phyloP scores from a whole-genome alignment of 495 filamentous ascomycete species.

The Penicillium herquei region DNA sequence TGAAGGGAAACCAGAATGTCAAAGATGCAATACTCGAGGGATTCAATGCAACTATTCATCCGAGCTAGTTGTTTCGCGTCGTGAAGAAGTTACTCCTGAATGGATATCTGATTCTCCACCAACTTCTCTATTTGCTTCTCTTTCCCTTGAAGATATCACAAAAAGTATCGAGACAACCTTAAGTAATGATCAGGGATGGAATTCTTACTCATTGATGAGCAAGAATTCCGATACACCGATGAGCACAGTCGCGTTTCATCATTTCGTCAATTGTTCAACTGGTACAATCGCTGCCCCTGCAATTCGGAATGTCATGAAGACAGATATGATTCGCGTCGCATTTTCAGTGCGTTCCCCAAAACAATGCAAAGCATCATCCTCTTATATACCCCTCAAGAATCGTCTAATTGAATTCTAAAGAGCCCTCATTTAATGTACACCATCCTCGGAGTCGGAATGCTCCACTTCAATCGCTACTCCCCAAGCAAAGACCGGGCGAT shows the following conservation, averaged over 20 bases:
- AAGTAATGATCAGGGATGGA: conserved; percentile 3
- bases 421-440: conserved; percentile 45
- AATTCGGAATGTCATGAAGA: conserved; percentile 34
- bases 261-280: conserved; percentile 32
- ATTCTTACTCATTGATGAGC: background rate
- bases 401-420: conserved; percentile 20
- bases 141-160: conserved; percentile 19
- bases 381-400: background rate
- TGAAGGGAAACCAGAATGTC: conserved; percentile 29
- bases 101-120: background rate
- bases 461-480: conserved; percentile 37
- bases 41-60: conserved; percentile 23
- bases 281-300: conserved; percentile 26
- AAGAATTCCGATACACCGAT: conserved; percentile 1
- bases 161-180: conserved; percentile 13
- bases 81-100: background rate
- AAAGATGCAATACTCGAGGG: conserved; percentile 23
- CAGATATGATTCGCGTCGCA: conserved; percentile 38
- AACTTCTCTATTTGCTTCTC: conserved; percentile 10
- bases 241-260: conserved; percentile 28
- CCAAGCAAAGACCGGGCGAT: conserved; percentile 24
- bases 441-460: conserved; percentile 37
- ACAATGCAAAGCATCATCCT: background rate
- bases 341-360: conserved; percentile 27
- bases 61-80: background rate